A percentile compares a stretch with the other conserved stretches of the same genome.
Evolutionary conservation across 805 yeast genomes (phyloP).

Genomic region (Yamadazyma olivae): DNA sequence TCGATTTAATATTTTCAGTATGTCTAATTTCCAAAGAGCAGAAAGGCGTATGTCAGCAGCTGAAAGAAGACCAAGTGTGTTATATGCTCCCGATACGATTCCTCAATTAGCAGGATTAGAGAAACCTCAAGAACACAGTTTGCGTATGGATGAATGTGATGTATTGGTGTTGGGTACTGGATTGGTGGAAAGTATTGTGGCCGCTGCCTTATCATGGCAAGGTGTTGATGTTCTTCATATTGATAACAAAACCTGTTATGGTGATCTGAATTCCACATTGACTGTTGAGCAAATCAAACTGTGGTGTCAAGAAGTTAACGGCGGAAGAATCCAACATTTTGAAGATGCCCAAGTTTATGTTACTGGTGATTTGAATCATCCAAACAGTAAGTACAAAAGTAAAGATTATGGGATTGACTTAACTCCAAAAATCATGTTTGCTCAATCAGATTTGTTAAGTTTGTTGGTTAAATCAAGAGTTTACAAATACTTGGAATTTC

Average conservation of each 20-base stretch:
- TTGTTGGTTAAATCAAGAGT: constrained; percentile 82
- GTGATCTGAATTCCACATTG: constrained; percentile 82
- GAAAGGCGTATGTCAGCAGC: constrained; percentile 46
- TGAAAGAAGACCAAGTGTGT: constrained; percentile 43
- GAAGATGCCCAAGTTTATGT: constrained; percentile 77
- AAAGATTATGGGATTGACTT: constrained; percentile 85
- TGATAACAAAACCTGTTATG: constrained; percentile 81
- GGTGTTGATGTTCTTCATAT: constrained; percentile 94
- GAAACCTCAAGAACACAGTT: constrained; percentile 62
- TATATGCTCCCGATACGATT: constrained; percentile 45
- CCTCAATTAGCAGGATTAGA: constrained; percentile 79
- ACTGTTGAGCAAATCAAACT: constrained; percentile 80
- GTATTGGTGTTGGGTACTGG: constrained; percentile 94
- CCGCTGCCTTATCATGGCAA: constrained; percentile 96
- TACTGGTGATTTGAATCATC: constrained; percentile 49
- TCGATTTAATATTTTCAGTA: too few relatives aligned
- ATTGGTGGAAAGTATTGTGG: constrained; percentile 78
- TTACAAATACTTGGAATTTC: constrained; percentile 88
- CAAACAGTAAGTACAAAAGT: constrained; percentile 26
- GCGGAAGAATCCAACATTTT: constrained; percentile 42
- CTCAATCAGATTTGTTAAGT: constrained; percentile 81
- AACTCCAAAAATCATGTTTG: constrained; percentile 83
- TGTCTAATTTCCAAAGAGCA: constrained; percentile 18
- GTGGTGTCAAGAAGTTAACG: constrained; percentile 77
- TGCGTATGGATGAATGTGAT: constrained; percentile 68